Conservation (phyloP, 106 monocot genomes). For the Allium sativum region DNA sequence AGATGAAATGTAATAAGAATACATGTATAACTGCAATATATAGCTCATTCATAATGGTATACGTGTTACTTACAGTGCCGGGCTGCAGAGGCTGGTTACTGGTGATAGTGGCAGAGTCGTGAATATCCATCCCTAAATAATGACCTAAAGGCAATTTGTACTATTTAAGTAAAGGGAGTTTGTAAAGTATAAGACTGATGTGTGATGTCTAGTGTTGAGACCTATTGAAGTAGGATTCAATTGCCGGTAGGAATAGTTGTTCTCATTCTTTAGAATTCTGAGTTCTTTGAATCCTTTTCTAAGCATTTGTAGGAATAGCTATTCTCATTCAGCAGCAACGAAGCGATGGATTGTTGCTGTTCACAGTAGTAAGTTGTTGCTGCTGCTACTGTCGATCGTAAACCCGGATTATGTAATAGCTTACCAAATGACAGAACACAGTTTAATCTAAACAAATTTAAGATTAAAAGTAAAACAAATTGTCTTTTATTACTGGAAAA, state of each 20-base stretch:
- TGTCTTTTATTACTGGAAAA: too few species aligned
- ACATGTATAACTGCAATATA: not conserved
- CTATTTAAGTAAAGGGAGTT: not conserved
- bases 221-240: constrained; percentile 97
- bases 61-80: constrained; percentile 74
- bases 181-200: not conserved
- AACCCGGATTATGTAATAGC: too few species aligned
- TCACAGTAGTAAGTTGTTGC: too few species aligned
- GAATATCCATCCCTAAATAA: constrained; percentile 97
- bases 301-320: too few species aligned
- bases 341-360: too few species aligned
- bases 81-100: constrained; percentile 54
- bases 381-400: too few species aligned
- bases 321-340: too few species aligned
- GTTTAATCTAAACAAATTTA: too few species aligned
- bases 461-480: too few species aligned
- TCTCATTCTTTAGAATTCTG: constrained; percentile 49
- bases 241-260: constrained; percentile 39
- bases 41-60: not conserved
- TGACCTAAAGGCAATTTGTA: constrained; percentile 43
- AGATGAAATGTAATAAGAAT: not conserved
- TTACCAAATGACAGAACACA: too few species aligned
- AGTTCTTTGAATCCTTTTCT: constrained; percentile 66
- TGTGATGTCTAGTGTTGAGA: constrained; percentile 7
- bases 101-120: constrained; percentile 49